A percentile compares a stretch with the other conserved stretches of the same genome.
Conservation (phyloP, 2,329 filamentous ascomycete species). For the Cryphonectria naterciae region DNA sequence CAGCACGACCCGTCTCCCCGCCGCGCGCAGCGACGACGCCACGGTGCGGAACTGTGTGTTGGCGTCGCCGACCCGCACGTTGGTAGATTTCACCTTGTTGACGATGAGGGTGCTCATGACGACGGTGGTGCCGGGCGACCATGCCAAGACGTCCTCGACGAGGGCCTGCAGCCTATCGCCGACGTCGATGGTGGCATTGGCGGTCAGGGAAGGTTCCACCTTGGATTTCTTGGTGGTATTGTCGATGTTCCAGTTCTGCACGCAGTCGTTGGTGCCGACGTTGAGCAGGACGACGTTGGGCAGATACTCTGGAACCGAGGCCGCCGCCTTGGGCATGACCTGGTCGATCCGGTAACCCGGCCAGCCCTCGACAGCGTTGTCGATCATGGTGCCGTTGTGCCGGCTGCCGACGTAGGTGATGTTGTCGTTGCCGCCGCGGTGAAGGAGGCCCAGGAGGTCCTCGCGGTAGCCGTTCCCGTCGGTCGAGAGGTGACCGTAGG, state of each 20-base stretch:
- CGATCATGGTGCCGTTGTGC: slow-evolving; percentile 43
- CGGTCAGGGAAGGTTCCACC: slow-evolving; percentile 15
- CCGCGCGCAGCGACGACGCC: slow-evolving; percentile 34
- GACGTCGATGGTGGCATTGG: slow-evolving; percentile 28
- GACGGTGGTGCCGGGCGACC: slow-evolving; percentile 40
- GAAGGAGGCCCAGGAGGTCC: slow-evolving; percentile 38
- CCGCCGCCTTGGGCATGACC: slow-evolving; percentile 40
- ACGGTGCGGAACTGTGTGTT: slow-evolving; percentile 42
- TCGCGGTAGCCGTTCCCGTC: slow-evolving; percentile 47
- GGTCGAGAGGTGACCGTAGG: slow-evolving; percentile 42
- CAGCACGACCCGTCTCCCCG: slow-evolving; percentile 41
- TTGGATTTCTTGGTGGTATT: slow-evolving; percentile 12
- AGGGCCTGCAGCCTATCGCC: slow-evolving; percentile 41
- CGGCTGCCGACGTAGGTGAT: slow-evolving; percentile 48
- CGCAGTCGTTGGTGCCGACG: slow-evolving; percentile 49
- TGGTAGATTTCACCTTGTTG: slow-evolving; percentile 27
- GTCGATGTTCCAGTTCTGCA: slow-evolving; percentile 39
- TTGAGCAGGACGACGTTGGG: slow-evolving; percentile 49
- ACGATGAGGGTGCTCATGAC: slow-evolving; percentile 46
- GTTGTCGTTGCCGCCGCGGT: slow-evolving; percentile 37
- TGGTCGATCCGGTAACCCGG: slow-evolving; percentile 46
- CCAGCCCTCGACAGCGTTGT: slow-evolving; percentile 51
- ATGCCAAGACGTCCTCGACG: slow-evolving; percentile 40
- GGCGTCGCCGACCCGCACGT: slow-evolving; percentile 38
- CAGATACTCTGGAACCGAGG: slow-evolving; percentile 37